Conservation (phyloP, 2,329 filamentous ascomycete species). For the Cryphonectria nitschkei region DNA sequence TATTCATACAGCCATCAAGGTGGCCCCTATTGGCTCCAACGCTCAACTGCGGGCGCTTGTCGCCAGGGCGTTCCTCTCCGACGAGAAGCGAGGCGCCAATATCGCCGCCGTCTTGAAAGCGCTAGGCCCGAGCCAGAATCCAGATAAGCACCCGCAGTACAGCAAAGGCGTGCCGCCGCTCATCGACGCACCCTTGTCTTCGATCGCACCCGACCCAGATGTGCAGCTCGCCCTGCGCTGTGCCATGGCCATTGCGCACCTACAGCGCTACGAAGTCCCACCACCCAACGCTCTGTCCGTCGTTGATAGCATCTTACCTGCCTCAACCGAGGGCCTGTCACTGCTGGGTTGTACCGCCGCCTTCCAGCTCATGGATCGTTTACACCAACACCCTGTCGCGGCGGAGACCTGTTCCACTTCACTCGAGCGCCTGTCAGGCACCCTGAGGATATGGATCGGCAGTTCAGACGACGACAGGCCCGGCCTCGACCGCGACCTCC, state of each 20-base stretch:
- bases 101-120: conserved; percentile 61
- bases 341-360: conserved; percentile 64
- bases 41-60: conserved; percentile 66
- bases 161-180: conserved; percentile 43
- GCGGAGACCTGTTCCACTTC: conserved; percentile 51
- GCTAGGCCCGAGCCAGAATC: conserved; percentile 47
- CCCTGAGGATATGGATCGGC: conserved; percentile 64
- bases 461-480: conserved; percentile 53
- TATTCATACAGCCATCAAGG: conserved; percentile 70
- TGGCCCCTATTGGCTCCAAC: conserved; percentile 78
- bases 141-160: conserved; percentile 39
- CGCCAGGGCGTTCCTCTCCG: conserved; percentile 59
- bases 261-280: conserved; percentile 49
- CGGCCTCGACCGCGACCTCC: conserved; percentile 55
- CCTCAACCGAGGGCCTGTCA: conserved; percentile 49
- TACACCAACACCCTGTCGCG: conserved; percentile 52
- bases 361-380: conserved; percentile 60
- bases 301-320: conserved; percentile 54
- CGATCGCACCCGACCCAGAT: conserved; percentile 52
- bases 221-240: conserved; percentile 61
- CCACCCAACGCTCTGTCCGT: conserved; percentile 50
- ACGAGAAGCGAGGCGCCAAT: conserved; percentile 57
- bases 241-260: conserved; percentile 63
- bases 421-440: conserved; percentile 61
- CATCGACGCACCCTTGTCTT: conserved; percentile 49